Base-by-base conservation (phyloP, 2,329 filamentous ascomycete genomes). In the Neofusicoccum umdonicola region DNA sequence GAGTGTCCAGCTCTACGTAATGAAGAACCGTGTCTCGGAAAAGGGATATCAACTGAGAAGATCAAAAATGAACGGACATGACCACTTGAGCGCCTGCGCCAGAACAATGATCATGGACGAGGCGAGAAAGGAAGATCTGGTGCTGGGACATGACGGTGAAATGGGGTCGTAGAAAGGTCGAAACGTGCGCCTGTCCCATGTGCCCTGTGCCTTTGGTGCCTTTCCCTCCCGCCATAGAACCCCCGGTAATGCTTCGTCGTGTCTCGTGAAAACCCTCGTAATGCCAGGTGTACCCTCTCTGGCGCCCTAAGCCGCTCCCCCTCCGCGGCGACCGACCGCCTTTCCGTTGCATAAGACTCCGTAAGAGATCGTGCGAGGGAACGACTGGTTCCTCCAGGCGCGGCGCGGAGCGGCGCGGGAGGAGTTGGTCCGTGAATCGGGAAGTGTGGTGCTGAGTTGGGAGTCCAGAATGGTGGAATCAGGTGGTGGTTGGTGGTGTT, bases 11-110 rank as follows among this genome's bases (percentile, higher is more conserved):
- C 11, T 56, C 35, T 58, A 45, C 34, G n/a, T 27, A 47, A 37
- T 35, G 19, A 5, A 2, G n/a, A 11, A 41, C 11, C 31, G 39
- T 60, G 31, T 60, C 35, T 45, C n/a, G n/a, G 17, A 60, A 60
- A 47, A 13, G 56, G 56, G 56, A 60, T 60, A 60, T 60, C 56
- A 44, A 35, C 19, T 12, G 39, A 34, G 56, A 60, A 60, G 56
- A 47, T 31, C 9, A 60, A 17, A 47, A 22, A 31, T 7, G 34
- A 47, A 60, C 6, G 42, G 37, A 22, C 41, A 47, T 60, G 56
- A 47, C 15, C 56, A 31, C 56, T n/a, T n/a, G 31, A 15, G 56
- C 56, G 56, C 56, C 56, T 45, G 56, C 56, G 56, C 56, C 37
- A 34, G 22, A 47, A 47, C 8, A 15, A 12, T 19, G 41, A 47